These are phyloP conservation scores for Bretschneidera sinensis DNA, from an alignment of 345 rosid species.

Conservation along the genomic window DNA sequence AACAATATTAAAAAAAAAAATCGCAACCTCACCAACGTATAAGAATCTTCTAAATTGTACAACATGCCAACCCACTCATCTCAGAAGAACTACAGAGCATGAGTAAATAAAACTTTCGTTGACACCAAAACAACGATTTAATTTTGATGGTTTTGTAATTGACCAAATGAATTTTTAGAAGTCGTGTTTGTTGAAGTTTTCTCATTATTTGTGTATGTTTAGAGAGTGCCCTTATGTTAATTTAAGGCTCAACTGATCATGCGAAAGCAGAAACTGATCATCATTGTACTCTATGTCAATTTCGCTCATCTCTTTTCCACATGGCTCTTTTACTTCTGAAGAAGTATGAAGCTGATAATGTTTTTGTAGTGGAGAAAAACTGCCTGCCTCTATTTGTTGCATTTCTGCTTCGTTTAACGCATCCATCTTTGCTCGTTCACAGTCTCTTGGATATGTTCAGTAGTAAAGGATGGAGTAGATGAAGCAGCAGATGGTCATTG, in stretches of 20 bases:
- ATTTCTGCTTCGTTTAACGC: constrained; percentile 71
- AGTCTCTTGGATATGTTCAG: constrained; percentile 75
- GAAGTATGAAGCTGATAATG: neutral
- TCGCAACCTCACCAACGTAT: no score
- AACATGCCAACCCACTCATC: neutral
- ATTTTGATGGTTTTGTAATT: no score
- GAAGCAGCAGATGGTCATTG: constrained; percentile 66
- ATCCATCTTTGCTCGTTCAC: constrained; percentile 72
- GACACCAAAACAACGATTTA: neutral
- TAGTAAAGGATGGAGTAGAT: constrained; percentile 75
- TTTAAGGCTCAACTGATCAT: no score
- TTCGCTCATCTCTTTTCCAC: constrained; percentile 16
- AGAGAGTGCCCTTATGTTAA: no score
- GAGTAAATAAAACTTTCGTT: neutral
- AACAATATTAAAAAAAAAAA: no score
- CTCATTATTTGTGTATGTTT: no score
- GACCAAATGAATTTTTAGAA: no score
- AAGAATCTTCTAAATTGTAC: neutral
- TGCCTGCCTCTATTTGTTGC: constrained; percentile 29
- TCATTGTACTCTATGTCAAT: constrained; percentile 24
- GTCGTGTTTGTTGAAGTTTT: no score
- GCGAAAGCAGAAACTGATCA: constrained; percentile 23
- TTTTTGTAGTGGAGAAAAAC: neutral
- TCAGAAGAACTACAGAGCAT: neutral
- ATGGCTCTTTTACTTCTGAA: constrained; percentile 10